Base-by-base conservation (phyloP, 1,284 basidiomycete species). In the Cutaneotrichosporon mucoides region DNA sequence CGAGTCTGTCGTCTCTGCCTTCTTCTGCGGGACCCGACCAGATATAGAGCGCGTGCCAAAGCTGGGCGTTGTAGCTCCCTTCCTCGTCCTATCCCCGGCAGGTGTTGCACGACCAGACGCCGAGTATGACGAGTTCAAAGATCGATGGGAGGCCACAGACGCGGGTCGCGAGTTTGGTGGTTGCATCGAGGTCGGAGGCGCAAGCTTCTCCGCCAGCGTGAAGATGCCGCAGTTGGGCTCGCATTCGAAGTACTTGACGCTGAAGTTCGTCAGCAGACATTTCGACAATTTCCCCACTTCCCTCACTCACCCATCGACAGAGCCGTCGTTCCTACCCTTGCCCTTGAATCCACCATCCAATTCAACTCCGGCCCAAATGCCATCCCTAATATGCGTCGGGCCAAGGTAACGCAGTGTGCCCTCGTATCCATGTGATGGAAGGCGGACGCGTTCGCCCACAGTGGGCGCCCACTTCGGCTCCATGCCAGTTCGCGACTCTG, bases 311-410 rank as follows among this genome's bases (percentile, higher is more conserved):
- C 90, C 90, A 65, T 83, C 84, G 3, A 96, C 92, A 47, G 85
- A 85, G 16, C 95, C 95, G 71, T 98, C 86, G 71, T 99, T 99
- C 81, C 98, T 98, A 2, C 95, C 95, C 73, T 89, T 89, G n/a
- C 95, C 93, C 12, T 82, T 77, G 71, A 91, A 94, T 2, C 88
- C 88, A 42, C 86, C 87, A 65, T 84, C 80, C n/a, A 97, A 81
- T 76, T 95, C 90, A 13, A 97, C 89, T 36, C 92, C 92, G 34
- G 90, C 92, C 89, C 89, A 97, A 12, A 86, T 79, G 5, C 92
- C 93, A 5, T 84, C 82, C 75, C 95, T 95, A 50, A 88, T 89
- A 16, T 89, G 86, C 56, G 93, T 92, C 65, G 85, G 83, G 1
- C 92, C 92, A 12, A 92, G 64, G 76, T 86, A 96, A 62, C 85